Base-by-base conservation (phyloP, 1,139 yeast species). In the Wickerhamiella infanticola region DNA sequence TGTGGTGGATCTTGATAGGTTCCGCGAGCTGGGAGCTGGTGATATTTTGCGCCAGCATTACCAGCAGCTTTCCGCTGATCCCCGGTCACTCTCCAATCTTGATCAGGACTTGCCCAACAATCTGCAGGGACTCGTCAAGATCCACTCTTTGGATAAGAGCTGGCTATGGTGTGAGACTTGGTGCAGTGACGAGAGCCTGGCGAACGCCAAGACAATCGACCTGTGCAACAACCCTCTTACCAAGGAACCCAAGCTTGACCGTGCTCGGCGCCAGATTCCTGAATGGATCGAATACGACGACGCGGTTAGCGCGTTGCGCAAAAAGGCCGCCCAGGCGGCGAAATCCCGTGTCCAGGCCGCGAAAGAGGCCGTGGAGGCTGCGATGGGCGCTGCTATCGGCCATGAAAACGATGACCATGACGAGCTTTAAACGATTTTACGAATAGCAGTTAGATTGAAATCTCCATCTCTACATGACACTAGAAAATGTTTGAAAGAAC, bases 91-190 rank as follows among this genome's bases (percentile, higher is more conserved):
- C 48, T 72, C 85, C 13, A 85, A 84, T 55, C 69, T 88, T 52
- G 98, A 86, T 58, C 97, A 88, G 60, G 97, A 90, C 60, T 70
- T 90, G 52, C 88, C 95, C 9, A 90, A 90, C 60, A 84, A 84
- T 58, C 57, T 88, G 55, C 98, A 90, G 61, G 58, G 69, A 35
- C 63, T 63, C 39, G 62, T 85, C 24, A 81, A 80, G 41, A 85
- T 85, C 26, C 73, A 68, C 57, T 79, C 93, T 24, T 66, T 84
- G 40, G 83, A 86, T 1, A 81, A 80, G 55, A 85, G 81, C 42
- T 85, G 94, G 93, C 65, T 83, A 37, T 85, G 95, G 95, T 84
- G 94, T 63, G 95, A 84, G 57, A 83, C 95, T 0, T 85, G 95
- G 95, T 83, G 95, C 59, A 68, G 77, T n/a, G 82, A 76, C 53